A percentile compares a stretch with the other conserved stretches of the same genome.
These are phyloP conservation scores for Taiwanofungus camphoratus DNA, from an alignment of 1,284 basidiomycete species.

Conservation along the genomic window DNA sequence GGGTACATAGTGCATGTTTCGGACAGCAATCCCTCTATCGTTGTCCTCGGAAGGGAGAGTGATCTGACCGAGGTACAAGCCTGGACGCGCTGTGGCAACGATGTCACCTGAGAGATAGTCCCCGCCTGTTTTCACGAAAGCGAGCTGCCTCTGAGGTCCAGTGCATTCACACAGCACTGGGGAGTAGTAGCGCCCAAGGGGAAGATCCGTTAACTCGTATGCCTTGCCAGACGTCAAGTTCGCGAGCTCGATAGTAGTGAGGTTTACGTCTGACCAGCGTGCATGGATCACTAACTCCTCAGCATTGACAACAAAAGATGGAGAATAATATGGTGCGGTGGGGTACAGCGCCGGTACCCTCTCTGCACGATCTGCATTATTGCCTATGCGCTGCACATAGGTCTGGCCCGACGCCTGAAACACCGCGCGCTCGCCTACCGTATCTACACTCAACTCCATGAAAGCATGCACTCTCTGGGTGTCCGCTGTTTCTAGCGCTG, in stretches of 20 bases:
- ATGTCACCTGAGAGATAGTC: slow-evolving; percentile 56
- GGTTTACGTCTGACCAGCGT: slow-evolving; percentile 60
- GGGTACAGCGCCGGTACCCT: slow-evolving; percentile 44
- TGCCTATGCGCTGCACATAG: slow-evolving; percentile 41
- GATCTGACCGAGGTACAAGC: slow-evolving; percentile 59
- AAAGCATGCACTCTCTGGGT: slow-evolving; percentile 55
- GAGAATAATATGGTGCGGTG: slow-evolving; percentile 57
- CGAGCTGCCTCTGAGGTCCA: slow-evolving; percentile 42
- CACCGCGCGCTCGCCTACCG: slow-evolving; percentile 42
- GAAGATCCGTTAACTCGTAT: slow-evolving; percentile 48
- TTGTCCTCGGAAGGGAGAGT: slow-evolving; percentile 39
- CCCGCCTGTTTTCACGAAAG: slow-evolving; percentile 58
- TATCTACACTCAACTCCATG: slow-evolving; percentile 51
- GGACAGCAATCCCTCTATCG: slow-evolving; percentile 14
- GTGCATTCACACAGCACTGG: slow-evolving; percentile 46
- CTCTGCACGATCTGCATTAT: slow-evolving; percentile 20
- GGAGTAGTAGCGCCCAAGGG: slow-evolving; percentile 58
- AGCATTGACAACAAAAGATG: slow-evolving; percentile 48
- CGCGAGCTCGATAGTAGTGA: slow-evolving; percentile 61
- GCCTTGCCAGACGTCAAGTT: slow-evolving; percentile 40
- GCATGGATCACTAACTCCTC: slow-evolving; percentile 52
- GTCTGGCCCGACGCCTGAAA: slow-evolving; percentile 52
- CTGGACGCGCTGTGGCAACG: slow-evolving; percentile 54
- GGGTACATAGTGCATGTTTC: slow-evolving; percentile 22
- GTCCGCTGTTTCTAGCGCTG: slow-evolving; percentile 45